Percentiles rank a stretch among this genome's conserved stretches.
These are phyloP conservation scores for Chaetoceros tenuissimus DNA, from an alignment of 108 stramenopile species.

Conservation along the genomic window DNA sequence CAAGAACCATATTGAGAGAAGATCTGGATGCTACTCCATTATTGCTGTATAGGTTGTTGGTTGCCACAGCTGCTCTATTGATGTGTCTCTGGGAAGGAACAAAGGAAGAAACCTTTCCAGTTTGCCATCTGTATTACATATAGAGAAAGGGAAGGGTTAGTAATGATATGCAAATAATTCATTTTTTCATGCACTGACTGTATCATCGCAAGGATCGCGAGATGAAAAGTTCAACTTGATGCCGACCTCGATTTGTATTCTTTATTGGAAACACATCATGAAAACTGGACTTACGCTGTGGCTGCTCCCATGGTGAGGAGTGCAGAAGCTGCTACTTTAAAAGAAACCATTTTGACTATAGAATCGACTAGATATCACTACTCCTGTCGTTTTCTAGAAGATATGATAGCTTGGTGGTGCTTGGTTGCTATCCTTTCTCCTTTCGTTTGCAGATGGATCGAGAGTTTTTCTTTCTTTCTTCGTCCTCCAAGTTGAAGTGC, in stretches of 20 bases:
- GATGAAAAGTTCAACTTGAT: background rate
- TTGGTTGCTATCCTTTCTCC: no score
- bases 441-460: no score
- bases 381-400: background rate
- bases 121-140: conserved; percentile 19
- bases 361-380: conserved; percentile 6
- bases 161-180: conserved; percentile 2
- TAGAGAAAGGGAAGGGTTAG: background rate
- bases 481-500: no score
- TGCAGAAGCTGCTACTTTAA: conserved; percentile 68
- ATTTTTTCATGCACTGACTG: background rate
- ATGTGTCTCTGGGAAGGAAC: conserved; percentile 17
- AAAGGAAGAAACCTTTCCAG: conserved; percentile 6
- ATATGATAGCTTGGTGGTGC: no score
- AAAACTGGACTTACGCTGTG: conserved; percentile 50
- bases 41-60: conserved; percentile 21
- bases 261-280: background rate
- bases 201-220: conserved; percentile 8
- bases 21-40: conserved; percentile 16
- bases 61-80: conserved; percentile 8
- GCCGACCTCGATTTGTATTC: background rate
- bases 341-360: conserved; percentile 44
- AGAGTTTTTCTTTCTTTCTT: no score
- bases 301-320: conserved; percentile 56
- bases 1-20: conserved; percentile 53